Conservation (phyloP, 768 basidiomycete species). For the Harrya chromipes region DNA sequence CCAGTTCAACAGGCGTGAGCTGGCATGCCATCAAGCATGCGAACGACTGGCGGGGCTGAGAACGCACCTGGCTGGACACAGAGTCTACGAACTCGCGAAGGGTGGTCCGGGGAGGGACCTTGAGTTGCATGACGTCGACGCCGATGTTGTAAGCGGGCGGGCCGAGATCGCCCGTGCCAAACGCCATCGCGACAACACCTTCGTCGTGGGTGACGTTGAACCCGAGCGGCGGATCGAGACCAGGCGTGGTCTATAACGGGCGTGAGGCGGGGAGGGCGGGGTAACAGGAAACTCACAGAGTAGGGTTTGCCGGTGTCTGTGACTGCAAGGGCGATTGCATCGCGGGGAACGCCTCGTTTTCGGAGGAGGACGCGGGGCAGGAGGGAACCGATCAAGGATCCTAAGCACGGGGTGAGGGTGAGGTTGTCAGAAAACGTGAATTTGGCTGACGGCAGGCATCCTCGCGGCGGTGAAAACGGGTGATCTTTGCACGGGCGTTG, state of each 20-base stretch:
- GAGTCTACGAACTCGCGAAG: constrained; percentile 60
- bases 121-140: constrained; percentile 79
- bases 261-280: constrained; percentile 2
- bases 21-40: constrained; percentile 19
- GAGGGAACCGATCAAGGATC: constrained; percentile 74
- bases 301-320: constrained; percentile 77
- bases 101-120: constrained; percentile 55
- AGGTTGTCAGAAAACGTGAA: neutral
- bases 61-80: constrained; percentile 61
- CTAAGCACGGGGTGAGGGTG: constrained; percentile 36
- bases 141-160: constrained; percentile 61
- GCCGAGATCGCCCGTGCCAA: constrained; percentile 43
- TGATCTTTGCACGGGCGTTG: constrained; percentile 53
- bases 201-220: constrained; percentile 87
- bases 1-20: constrained; percentile 41
- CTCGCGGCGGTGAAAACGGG: constrained; percentile 64
- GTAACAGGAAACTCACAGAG: constrained; percentile 45
- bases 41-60: neutral
- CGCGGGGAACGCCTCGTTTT: constrained; percentile 49
- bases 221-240: constrained; percentile 53
- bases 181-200: constrained; percentile 65
- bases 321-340: constrained; percentile 47
- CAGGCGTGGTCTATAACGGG: constrained; percentile 40
- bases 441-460: constrained; percentile 67
- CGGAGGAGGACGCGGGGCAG: constrained; percentile 63